These are phyloP conservation scores for Komagataea norvegica DNA, from an alignment of 1,139 yeast species.

Conservation along the genomic window DNA sequence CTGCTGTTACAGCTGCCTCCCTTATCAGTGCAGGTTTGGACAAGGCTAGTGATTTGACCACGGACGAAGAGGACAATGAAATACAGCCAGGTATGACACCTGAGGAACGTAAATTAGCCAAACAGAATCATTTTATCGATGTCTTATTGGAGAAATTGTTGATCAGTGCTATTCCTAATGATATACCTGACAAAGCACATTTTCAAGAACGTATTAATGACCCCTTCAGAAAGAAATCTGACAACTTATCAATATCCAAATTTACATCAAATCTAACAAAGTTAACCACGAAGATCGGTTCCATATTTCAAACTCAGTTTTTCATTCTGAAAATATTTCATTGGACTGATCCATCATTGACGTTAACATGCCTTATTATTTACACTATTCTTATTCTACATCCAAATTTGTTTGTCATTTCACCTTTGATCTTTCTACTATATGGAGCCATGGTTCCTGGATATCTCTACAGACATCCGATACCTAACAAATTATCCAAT, in stretches of 20 bases:
- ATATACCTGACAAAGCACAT: conserved; percentile 42
- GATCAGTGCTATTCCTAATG: conserved; percentile 43
- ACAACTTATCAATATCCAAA: conserved; percentile 46
- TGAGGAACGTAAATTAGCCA: conserved; percentile 15
- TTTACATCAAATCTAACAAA: conserved; percentile 48
- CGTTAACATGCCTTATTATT: conserved; percentile 46
- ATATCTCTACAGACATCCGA: conserved; percentile 66
- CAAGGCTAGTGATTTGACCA: conserved; percentile 22
- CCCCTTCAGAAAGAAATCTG: conserved; percentile 40
- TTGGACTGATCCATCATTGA: conserved; percentile 61
- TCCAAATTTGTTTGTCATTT: conserved; percentile 63
- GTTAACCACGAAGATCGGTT: conserved; percentile 49
- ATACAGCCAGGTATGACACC: conserved; percentile 8
- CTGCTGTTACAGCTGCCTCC: conserved; percentile 58
- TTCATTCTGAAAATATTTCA: conserved; percentile 49
- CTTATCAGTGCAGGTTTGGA: conserved; percentile 52
- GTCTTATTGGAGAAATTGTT: conserved; percentile 50
- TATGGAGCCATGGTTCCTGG: conserved; percentile 67
- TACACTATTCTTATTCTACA: conserved; percentile 60
- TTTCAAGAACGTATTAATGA: conserved; percentile 42
- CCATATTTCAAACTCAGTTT: conserved; percentile 51
- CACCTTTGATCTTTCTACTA: conserved; percentile 57
- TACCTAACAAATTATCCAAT: conserved; percentile 35
- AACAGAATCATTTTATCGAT: conserved; percentile 50
- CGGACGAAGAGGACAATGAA: conserved; percentile 23